Evolutionary conservation across 2,329 filamentous ascomycete genomes (phyloP).

Genomic region (Westerdykella sp.): DNA sequence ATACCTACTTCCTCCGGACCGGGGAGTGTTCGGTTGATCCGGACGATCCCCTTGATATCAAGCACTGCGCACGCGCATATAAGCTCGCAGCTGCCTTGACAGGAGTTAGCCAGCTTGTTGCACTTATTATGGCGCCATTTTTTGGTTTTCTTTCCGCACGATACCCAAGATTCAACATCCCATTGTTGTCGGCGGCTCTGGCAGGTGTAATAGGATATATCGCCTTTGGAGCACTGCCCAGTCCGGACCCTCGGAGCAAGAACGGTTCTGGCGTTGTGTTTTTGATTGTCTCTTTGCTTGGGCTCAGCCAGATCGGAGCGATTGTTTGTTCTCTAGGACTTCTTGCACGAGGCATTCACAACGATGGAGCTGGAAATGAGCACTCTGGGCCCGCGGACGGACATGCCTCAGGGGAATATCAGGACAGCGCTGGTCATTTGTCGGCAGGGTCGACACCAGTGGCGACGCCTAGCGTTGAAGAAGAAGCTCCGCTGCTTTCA

Average conservation of each 20-base stretch:
- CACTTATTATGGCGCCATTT: slow-evolving; percentile 73
- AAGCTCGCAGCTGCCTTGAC: slow-evolving; percentile 80
- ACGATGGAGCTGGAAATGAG: slow-evolving; percentile 30
- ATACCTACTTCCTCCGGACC: slow-evolving; percentile 77
- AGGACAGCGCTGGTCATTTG: slow-evolving; percentile 18
- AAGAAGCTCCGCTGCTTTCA: slow-evolving; percentile 26
- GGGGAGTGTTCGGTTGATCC: slow-evolving; percentile 63
- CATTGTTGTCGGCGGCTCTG: slow-evolving; percentile 64
- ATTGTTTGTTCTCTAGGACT: slow-evolving; percentile 94
- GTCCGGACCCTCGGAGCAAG: slow-evolving; percentile 66
- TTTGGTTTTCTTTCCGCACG: slow-evolving; percentile 82
- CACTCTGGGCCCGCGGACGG: slow-evolving; percentile 6
- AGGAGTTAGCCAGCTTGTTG: slow-evolving; percentile 80
- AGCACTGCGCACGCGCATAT: slow-evolving; percentile 80
- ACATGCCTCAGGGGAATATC: slow-evolving; percentile 2
- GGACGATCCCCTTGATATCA: slow-evolving; percentile 55
- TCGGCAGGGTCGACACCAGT: slow-evolving; percentile 32
- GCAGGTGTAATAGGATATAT: slow-evolving; percentile 74
- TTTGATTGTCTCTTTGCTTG: slow-evolving; percentile 70
- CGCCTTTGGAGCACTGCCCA: slow-evolving; percentile 67
- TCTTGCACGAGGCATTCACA: slow-evolving; percentile 71
- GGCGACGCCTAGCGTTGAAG: slow-evolving; percentile 24
- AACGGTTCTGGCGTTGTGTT: slow-evolving; percentile 66
- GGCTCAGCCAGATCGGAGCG: slow-evolving; percentile 89
- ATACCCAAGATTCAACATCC: slow-evolving; percentile 59